These are phyloP conservation scores for sorghum (Sorghum bicolor) DNA, from an alignment of 176 grass and related monocot species.

Conservation along the genomic window DNA sequence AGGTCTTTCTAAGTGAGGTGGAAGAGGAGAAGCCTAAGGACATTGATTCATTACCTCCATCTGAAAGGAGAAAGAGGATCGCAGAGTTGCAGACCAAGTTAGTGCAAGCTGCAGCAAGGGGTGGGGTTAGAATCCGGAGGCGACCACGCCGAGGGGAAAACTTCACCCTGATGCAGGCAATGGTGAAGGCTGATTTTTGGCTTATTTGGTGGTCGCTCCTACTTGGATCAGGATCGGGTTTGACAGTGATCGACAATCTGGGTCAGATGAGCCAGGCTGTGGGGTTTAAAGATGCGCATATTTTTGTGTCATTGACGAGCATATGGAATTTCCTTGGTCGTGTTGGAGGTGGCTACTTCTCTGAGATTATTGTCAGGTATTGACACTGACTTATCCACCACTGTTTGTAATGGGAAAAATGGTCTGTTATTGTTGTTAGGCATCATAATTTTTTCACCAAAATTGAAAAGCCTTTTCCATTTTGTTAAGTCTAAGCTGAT, in stretches of 20 bases:
- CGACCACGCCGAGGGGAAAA: constrained; percentile 75
- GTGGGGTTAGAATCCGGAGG: constrained; percentile 69
- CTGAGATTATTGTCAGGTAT: constrained; percentile 91
- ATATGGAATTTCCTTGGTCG: constrained; percentile 98
- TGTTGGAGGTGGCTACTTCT: constrained; percentile 88
- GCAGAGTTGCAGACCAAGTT: constrained; percentile 60
- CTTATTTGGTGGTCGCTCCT: constrained; percentile 83
- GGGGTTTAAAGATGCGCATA: constrained; percentile 57
- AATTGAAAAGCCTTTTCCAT: neutral
- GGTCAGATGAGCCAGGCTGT: constrained; percentile 96
- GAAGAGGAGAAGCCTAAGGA: constrained; percentile 75
- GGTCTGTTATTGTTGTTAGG: neutral
- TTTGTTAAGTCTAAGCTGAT: neutral
- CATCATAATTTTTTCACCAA: neutral
- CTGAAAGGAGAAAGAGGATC: constrained; percentile 67
- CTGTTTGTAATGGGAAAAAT: neutral
- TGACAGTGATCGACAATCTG: constrained; percentile 88
- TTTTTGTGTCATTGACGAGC: constrained; percentile 83
- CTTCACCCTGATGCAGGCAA: constrained; percentile 80
- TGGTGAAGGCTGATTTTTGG: constrained; percentile 95
- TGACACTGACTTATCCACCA: neutral
- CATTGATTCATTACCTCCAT: constrained; percentile 54
- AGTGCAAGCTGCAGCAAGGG: constrained; percentile 63
- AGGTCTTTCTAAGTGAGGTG: constrained; percentile 72
- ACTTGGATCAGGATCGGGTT: constrained; percentile 74